Evolutionary conservation across 495 filamentous ascomycete species (phyloP), one percentile per base, ranked within the genome.

Genomic region (Staphylotrichum longicolle): DNA sequence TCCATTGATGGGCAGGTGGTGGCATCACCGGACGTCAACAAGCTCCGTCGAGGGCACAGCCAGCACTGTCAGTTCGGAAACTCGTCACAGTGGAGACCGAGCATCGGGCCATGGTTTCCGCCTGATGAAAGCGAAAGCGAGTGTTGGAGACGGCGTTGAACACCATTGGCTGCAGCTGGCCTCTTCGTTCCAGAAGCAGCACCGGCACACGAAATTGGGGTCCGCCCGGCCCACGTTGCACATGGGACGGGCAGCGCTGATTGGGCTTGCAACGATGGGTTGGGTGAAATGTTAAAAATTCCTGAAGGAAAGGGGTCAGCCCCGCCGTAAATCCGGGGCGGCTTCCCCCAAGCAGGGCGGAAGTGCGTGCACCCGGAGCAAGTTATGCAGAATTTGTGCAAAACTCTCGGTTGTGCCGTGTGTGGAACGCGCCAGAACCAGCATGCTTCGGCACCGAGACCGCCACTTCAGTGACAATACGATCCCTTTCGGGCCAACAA

Each of bases 121-220:
- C 10, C 2, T 9, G 15, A n/a, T 10, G 45, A 58, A 58, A 58
- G 56, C 56, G 56, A 58, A 49, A 58, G 15, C 56, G 56, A 58
- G 45, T 3, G 0, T 33, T 27, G 15, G 27, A 32, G 33, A 7
- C n/a, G 8, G 44, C 11, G 3, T 1, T 33, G 8, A 33, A 4
- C 5, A 2, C 35, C 11, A 58, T 58, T 58, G 56, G 56, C 35
- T 32, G 45, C 14, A 5, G 14, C 15, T 12, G 6, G 5, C 10
- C 8, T 5, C 11, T 7, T 47, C 1, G 41, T 46, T 37, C 54
- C 42, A 47, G 44, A 57, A 20, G 7, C 14, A 37, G 41, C 8
- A 10, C 12, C 32, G 42, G 14, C 41, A 45, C n/a, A 57, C 30
- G 54, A 57, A 27, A 57, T 57, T 55, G 37, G 54, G 42, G 42